phyloP scores from a whole-genome alignment of 169 alveolate species.

The Eimeria sp. region DNA sequence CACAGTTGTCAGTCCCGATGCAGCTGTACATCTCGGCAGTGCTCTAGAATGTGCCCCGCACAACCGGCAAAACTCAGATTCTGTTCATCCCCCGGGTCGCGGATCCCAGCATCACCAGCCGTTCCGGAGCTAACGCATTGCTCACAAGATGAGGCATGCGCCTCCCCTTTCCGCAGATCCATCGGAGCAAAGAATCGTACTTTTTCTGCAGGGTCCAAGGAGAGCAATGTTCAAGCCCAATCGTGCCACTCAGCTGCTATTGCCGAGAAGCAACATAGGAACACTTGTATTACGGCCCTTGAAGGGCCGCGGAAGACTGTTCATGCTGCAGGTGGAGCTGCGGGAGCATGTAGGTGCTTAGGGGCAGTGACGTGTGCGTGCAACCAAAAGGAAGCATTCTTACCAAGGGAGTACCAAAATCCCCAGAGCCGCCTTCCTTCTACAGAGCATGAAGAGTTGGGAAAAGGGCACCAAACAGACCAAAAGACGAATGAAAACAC shows the following conservation, averaged over 20 bases:
- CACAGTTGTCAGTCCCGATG: background rate
- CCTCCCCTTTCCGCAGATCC: background rate
- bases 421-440: background rate
- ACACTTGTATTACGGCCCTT: background rate
- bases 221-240: background rate
- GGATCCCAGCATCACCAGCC: constrained; percentile 1
- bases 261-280: background rate
- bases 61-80: constrained; percentile 26
- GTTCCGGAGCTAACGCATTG: background rate
- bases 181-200: too few species aligned
- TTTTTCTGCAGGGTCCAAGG: background rate
- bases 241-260: background rate
- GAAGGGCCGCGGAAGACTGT: background rate
- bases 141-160: constrained; percentile 29
- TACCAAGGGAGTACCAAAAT: background rate
- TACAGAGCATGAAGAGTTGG: background rate
- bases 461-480: background rate
- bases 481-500: background rate
- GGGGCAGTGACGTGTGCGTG: background rate
- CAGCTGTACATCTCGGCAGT: background rate
- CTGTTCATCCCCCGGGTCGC: constrained; percentile 28
- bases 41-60: background rate
- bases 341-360: background rate
- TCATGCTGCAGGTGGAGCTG: background rate
- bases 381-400: background rate